These are phyloP conservation scores for Mycena rosella DNA, from an alignment of 768 basidiomycete genomes.

Conservation along the genomic window DNA sequence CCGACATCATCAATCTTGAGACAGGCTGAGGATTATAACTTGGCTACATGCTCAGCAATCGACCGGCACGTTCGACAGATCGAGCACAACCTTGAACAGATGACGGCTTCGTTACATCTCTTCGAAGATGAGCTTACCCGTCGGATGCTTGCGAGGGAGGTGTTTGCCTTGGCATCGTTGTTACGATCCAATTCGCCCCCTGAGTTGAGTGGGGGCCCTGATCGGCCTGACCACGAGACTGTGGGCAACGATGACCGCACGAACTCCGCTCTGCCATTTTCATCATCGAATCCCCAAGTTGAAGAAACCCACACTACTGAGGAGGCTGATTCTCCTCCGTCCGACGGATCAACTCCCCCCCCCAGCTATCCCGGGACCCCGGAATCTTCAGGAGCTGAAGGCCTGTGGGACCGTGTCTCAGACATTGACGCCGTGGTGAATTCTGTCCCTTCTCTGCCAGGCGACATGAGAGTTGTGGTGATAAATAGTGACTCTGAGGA, in stretches of 20 bases:
- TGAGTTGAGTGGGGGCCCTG: background rate
- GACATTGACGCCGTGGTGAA: background rate
- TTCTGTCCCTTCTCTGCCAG: background rate
- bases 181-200: background rate
- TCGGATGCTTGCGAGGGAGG: background rate
- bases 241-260: background rate
- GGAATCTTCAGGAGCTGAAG: background rate
- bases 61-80: background rate
- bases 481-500: background rate
- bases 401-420: background rate
- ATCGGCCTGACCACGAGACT: background rate
- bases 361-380: background rate
- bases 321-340: background rate
- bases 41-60: background rate
- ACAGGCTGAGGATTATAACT: too few species aligned
- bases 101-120: background rate
- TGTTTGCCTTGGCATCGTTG: background rate
- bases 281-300: background rate
- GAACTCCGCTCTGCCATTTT: background rate
- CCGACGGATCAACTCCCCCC: background rate
- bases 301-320: background rate
- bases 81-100: background rate
- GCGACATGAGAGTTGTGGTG: background rate
- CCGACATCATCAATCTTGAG: too few species aligned
- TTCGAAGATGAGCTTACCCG: background rate